Evolutionary conservation across 768 basidiomycete species (phyloP).

Genomic region (Kwoniella heveanensis): DNA sequence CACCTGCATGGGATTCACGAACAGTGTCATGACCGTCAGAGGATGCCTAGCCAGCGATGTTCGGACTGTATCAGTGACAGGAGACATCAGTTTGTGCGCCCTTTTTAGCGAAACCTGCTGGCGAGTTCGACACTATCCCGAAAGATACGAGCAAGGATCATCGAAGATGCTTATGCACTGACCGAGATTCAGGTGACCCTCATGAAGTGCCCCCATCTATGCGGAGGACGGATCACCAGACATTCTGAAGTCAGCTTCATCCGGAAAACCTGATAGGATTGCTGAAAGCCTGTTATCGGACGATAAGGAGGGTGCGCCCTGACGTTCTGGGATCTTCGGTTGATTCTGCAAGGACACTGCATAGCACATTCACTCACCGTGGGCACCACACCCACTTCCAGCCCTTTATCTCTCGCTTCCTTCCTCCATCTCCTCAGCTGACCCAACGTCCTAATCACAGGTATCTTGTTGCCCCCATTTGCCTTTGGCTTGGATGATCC

Average conservation of each 20-base stretch:
- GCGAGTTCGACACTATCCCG: too few species aligned
- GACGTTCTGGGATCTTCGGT: too few species aligned
- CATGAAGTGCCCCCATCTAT: constrained; percentile 89
- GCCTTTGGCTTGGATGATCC: background rate
- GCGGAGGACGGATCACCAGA: background rate
- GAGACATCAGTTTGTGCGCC: too few species aligned
- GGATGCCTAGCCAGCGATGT: constrained; percentile 76
- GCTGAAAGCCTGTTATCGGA: too few species aligned
- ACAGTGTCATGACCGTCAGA: constrained; percentile 87
- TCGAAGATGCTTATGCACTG: too few species aligned
- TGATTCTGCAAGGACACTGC: background rate
- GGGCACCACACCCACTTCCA: constrained; percentile 87
- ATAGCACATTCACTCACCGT: constrained; percentile 59
- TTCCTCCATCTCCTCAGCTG: constrained; percentile 66
- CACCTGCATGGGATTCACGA: constrained; percentile 90
- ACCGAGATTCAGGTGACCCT: constrained; percentile 91
- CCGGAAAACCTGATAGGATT: too few species aligned
- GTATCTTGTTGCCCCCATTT: constrained; percentile 29
- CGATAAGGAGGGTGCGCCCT: too few species aligned
- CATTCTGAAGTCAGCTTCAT: background rate
- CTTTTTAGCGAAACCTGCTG: too few species aligned
- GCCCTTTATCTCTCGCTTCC: constrained; percentile 62
- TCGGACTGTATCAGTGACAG: constrained; percentile 65
- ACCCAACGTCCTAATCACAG: constrained; percentile 49
- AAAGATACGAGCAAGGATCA: too few species aligned